Conservation (phyloP, 2,329 filamentous ascomycete genomes). For the Didymella exigua region DNA sequence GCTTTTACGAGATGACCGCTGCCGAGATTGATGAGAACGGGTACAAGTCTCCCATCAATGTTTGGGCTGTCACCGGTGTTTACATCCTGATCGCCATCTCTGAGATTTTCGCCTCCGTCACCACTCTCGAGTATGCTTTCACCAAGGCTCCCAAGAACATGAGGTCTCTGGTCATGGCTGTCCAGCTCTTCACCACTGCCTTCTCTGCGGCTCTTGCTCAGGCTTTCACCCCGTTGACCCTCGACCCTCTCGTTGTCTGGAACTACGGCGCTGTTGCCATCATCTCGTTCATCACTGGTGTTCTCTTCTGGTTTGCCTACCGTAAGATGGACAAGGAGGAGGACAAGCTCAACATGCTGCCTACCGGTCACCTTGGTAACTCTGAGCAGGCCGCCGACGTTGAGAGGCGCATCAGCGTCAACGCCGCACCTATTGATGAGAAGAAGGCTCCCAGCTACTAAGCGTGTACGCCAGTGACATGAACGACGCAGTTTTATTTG, state of each 20-base stretch:
- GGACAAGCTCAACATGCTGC: constrained; percentile 47
- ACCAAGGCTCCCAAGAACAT: constrained; percentile 74
- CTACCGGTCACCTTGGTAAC: constrained; percentile 45
- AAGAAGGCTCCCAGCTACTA: constrained; percentile 9
- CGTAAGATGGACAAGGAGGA: constrained; percentile 44
- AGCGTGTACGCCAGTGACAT: neutral
- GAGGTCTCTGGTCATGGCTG: constrained; percentile 50
- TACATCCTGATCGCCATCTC: constrained; percentile 62
- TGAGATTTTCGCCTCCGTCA: constrained; percentile 70
- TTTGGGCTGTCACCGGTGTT: constrained; percentile 59
- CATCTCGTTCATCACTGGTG: constrained; percentile 42
- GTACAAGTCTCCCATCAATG: constrained; percentile 55
- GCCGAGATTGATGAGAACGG: constrained; percentile 42
- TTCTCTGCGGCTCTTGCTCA: constrained; percentile 40
- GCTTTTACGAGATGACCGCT: constrained; percentile 49
- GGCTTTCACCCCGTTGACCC: constrained; percentile 37
- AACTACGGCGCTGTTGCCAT: constrained; percentile 47
- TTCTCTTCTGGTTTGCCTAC: constrained; percentile 42
- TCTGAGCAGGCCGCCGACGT: constrained; percentile 36
- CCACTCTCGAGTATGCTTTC: constrained; percentile 74
- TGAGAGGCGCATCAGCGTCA: constrained; percentile 33
- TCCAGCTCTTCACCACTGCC: constrained; percentile 46
- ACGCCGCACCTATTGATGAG: constrained; percentile 2
- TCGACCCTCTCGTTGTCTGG: constrained; percentile 40
- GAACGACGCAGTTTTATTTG: too few relatives aligned